Evolutionary conservation across 805 yeast genomes (phyloP).

Genomic region (Candida mattraensis): DNA sequence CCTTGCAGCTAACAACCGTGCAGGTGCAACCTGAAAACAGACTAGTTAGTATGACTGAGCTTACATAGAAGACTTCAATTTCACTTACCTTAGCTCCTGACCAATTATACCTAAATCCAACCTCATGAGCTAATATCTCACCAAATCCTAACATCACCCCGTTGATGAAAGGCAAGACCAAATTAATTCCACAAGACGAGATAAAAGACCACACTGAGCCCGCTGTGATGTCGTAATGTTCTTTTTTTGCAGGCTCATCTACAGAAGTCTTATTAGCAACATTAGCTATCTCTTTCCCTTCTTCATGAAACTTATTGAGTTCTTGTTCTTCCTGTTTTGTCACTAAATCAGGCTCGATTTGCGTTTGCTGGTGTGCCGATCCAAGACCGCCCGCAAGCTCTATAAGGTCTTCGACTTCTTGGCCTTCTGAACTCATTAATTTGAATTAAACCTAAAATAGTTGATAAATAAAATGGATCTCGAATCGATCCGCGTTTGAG

Average conservation of each 20-base stretch:
- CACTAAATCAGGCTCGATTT: conserved; percentile 10
- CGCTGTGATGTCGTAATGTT: conserved; percentile 16
- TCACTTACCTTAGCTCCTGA: conserved; percentile 58
- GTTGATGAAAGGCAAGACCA: conserved; percentile 83
- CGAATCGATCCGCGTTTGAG: too few relatives aligned
- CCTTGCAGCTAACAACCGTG: conserved; percentile 14
- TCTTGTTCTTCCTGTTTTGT: conserved; percentile 19
- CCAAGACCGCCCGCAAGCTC: conserved; percentile 16
- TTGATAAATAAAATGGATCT: too few relatives aligned
- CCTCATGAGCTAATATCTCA: conserved; percentile 89
- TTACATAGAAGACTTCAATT: background rate
- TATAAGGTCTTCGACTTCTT: conserved; percentile 14
- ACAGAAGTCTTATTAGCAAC: background rate
- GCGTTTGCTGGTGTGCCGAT: conserved; percentile 12
- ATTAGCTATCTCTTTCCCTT: conserved; percentile 7
- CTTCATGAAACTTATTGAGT: conserved; percentile 10
- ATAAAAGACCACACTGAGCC: conserved; percentile 40
- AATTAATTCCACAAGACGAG: conserved; percentile 63
- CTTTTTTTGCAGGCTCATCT: conserved; percentile 2
- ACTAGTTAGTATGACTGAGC: conserved; percentile 11
- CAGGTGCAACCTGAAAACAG: conserved; percentile 21
- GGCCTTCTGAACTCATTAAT: conserved; percentile 11
- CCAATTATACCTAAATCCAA: conserved; percentile 81
- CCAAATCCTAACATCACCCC: conserved; percentile 97
- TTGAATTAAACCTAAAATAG: background rate